Base-by-base conservation (phyloP, 768 basidiomycete genomes). In the Collybiopsis confluens region DNA sequence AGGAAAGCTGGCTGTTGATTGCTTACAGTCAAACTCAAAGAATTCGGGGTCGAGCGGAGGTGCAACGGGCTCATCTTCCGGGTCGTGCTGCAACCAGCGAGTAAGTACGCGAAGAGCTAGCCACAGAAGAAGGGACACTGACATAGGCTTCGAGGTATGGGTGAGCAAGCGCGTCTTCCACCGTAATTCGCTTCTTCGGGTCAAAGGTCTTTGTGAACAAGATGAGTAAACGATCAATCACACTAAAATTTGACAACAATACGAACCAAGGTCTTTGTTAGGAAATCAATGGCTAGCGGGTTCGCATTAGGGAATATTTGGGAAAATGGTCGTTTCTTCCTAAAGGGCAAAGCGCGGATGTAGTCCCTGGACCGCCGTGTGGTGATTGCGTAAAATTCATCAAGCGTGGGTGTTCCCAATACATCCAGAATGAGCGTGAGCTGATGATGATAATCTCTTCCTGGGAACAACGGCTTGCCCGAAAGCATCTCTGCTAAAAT, bases 351-450 rank as follows among this genome's bases (percentile, higher is more conserved):
- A 1, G 92, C 90, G 18, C 95, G 88, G 57, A 98, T 90, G 68
- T 98, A 98, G 65, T 98, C 95, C 42, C 93, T 85, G 45, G 93
- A 96, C 51, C 95, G 75, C 16, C 86, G 81, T 9, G 92, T 92
- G 15, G 91, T 94, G 65, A 99, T 98, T 36, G 92, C 92, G 72
- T 98, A 94, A 71, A 98, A 98, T 64, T 98, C 97, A 60, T 99
- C 97, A 52, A 98, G 76, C 2, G 93, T 92, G 2, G 97, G 97
- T 28, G 97, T 98, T 21, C 97, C 97, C 42, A 99, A 85, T 27
- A 98, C 91, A 62, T 98, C 95, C 63, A 98, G 82, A 65, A 98
- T 99, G 54, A 98, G 82, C 1, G 89, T 88, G 38, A 99, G 79
- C 59, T 98, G 97, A 63, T 99, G 92, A 70, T 98, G 95, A 69